These are phyloP conservation scores for Cairneyella variabilis DNA, from an alignment of 495 filamentous ascomycete species.

Conservation along the genomic window DNA sequence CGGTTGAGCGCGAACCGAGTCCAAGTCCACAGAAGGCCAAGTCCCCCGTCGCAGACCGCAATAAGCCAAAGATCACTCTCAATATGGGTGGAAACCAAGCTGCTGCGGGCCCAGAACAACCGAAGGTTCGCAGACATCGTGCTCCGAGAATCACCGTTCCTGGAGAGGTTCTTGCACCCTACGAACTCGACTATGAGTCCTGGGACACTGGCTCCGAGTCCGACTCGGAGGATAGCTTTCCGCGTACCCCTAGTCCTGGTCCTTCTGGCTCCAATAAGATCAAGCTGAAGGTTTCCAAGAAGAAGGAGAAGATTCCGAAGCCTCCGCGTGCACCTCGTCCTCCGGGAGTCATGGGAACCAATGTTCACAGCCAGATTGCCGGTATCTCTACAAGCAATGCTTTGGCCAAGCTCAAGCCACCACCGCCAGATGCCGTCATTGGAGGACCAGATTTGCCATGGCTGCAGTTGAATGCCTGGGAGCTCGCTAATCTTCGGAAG, in stretches of 20 bases:
- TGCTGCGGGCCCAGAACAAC: neutral
- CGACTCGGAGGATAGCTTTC: conserved; percentile 36
- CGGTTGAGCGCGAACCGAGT: conserved; percentile 42
- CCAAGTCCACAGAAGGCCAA: conserved; percentile 33
- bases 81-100: conserved; percentile 52
- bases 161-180: conserved; percentile 55
- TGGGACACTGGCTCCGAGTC: conserved; percentile 42
- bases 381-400: conserved; percentile 79
- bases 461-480: conserved; percentile 84
- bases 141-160: conserved; percentile 50
- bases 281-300: conserved; percentile 32
- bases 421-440: conserved; percentile 67
- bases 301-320: conserved; percentile 42
- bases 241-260: conserved; percentile 10
- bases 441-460: conserved; percentile 82
- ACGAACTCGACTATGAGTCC: conserved; percentile 49
- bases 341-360: conserved; percentile 48
- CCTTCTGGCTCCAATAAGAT: conserved; percentile 12
- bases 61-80: conserved; percentile 57
- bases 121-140: conserved; percentile 18
- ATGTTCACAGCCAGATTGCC: conserved; percentile 49
- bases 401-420: conserved; percentile 69
- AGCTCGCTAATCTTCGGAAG: conserved; percentile 87
- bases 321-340: conserved; percentile 38
- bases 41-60: conserved; percentile 53